These are phyloP conservation scores for Exsudoporus frostii DNA, from an alignment of 768 basidiomycete genomes.

Conservation along the genomic window DNA sequence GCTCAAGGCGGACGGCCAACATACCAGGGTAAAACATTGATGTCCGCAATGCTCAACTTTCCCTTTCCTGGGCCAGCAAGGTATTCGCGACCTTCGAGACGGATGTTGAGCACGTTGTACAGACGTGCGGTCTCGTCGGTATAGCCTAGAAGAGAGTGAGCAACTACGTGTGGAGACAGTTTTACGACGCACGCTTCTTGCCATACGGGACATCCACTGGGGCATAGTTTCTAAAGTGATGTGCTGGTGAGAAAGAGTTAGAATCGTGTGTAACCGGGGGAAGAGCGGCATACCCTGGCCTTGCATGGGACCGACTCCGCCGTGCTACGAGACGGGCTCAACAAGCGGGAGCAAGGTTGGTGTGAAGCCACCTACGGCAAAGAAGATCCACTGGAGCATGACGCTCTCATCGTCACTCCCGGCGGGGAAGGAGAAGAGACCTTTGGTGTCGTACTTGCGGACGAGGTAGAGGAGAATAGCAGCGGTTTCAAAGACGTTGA, in stretches of 20 bases:
- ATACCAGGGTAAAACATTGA: constrained; percentile 66
- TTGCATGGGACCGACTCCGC: constrained; percentile 87
- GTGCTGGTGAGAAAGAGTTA: constrained; percentile 38
- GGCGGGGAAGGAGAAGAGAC: constrained; percentile 64
- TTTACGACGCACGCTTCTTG: constrained; percentile 49
- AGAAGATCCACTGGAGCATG: constrained; percentile 86
- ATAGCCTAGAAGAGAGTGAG: constrained; percentile 50
- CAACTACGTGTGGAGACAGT: not conserved
- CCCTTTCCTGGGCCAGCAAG: constrained; percentile 75
- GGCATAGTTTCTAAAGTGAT: constrained; percentile 66
- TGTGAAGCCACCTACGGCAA: constrained; percentile 45
- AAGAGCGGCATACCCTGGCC: constrained; percentile 46
- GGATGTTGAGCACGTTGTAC: constrained; percentile 78
- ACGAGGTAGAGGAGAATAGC: constrained; percentile 83
- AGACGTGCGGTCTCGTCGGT: constrained; percentile 78
- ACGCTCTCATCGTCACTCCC: constrained; percentile 62
- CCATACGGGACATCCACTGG: constrained; percentile 68
- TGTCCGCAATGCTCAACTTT: constrained; percentile 67
- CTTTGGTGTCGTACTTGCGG: constrained; percentile 77
- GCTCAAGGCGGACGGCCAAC: constrained; percentile 2
- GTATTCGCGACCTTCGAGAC: constrained; percentile 71
- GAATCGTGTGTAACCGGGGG: constrained; percentile 2
- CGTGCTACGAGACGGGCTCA: constrained; percentile 47
- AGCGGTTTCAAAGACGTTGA: constrained; percentile 70
- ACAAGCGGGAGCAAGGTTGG: not conserved